A percentile compares a stretch with the other conserved stretches of the same genome.
Evolutionary conservation across 208 protist species (phyloP).

Genomic region (Trypanosoma cruzi): DNA sequence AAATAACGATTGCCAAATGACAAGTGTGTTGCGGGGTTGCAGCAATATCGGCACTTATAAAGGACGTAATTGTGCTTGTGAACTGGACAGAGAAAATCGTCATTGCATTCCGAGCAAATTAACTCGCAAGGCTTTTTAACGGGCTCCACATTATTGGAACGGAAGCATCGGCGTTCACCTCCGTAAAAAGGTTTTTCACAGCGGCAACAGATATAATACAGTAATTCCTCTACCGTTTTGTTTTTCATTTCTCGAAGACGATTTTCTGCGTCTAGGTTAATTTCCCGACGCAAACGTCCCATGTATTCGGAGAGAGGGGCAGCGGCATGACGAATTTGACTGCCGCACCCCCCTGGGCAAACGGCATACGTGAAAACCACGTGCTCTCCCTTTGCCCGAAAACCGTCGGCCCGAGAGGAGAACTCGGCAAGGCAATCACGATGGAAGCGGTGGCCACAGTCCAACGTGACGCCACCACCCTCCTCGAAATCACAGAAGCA

Average conservation of each 20-base stretch:
- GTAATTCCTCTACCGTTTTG: constrained; percentile 68
- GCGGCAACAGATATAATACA: constrained; percentile 76
- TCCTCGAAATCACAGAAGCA: constrained; percentile 86
- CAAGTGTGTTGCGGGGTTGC: constrained; percentile 82
- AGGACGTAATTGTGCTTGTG: constrained; percentile 56
- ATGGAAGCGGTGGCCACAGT: constrained; percentile 88
- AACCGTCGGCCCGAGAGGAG: constrained; percentile 66
- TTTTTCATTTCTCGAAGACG: constrained; percentile 32
- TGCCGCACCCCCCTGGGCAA: constrained; percentile 81
- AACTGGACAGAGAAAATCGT: constrained; percentile 44
- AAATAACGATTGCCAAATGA: constrained; percentile 86
- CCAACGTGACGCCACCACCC: constrained; percentile 67
- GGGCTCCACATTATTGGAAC: constrained; percentile 67
- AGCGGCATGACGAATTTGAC: constrained; percentile 64
- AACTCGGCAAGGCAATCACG: constrained; percentile 77
- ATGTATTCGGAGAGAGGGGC: constrained; percentile 53
- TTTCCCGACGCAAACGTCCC: constrained; percentile 32
- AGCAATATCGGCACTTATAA: constrained; percentile 91
- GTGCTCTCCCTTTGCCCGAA: constrained; percentile 68
- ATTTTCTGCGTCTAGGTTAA: constrained; percentile 29
- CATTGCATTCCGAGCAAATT: constrained; percentile 72
- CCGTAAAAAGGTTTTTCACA: constrained; percentile 77
- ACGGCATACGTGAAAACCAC: constrained; percentile 85
- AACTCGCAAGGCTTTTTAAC: constrained; percentile 56
- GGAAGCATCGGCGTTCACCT: constrained; percentile 74